Base-by-base conservation (phyloP, 148 eudicot genomes). In the Camellia lanceoleosa region DNA sequence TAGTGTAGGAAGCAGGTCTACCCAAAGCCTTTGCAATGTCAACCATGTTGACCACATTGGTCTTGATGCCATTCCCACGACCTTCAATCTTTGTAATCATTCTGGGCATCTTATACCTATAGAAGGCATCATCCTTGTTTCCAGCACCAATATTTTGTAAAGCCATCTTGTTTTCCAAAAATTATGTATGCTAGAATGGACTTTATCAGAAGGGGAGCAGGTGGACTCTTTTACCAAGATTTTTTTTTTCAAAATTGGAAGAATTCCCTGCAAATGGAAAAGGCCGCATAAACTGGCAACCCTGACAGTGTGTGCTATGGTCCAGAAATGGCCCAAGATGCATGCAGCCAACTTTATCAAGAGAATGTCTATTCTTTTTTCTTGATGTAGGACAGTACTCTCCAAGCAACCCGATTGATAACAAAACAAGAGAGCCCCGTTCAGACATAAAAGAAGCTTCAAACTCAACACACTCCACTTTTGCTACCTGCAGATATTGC, bases 41-140 rank as follows among this genome's bases (percentile, higher is more conserved):
- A 71, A 92, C 97, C 93, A 90, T 92, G 86, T 90, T 92, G 85
- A 92, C 97, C 42, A 92, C 76, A 71, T 92, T 92, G 8, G 97
- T 92, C 38, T 30, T 30, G 38, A 30, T 30, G 38, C 38, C 38
- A 30, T 30, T 30, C 38, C 38, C 38, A 30, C 38, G 38, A 30
- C 38, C 38, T 30, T 30, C 38, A 30, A 30, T 30, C 38, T 30
- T 30, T 1, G 38, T 81, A 93, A 89, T 92, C 97, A 73, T 92
- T 93, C 8, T 89, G 89, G 38, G 38, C 38, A 30, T 30, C 38
- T 30, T 30, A 30, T 30, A 30, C 38, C 38, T 30, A 30, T 30
- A 30, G 38, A 30, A 30, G 38, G 38, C 38, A 30, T 30, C 38
- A 30, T 30, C 38, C 38, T 30, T 30, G 84, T 92, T 92, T 46